Evolutionary conservation across 116 monocot species (phyloP), one percentile per base, ranked within the genome.

Genomic region (Dioscorea cayenensis): DNA sequence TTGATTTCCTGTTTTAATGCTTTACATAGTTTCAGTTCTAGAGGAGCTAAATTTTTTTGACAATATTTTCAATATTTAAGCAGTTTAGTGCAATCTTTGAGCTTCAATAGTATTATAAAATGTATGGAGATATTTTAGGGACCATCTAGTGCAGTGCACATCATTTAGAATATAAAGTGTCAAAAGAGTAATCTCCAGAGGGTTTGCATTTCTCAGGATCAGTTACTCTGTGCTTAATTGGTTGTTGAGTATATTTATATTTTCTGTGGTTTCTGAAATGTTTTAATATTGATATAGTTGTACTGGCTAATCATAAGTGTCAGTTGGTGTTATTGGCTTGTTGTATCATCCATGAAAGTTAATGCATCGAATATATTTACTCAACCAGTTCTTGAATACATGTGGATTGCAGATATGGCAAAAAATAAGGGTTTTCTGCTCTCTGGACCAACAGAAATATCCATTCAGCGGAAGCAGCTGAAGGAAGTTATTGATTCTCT

Each of bases 401-500:
- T 68, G 14, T 69, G 49, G 13, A 12, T 50, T 68, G 28, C 69
- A 99, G 99, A 86, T 85, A 85, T 99, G 91, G 85, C 81, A 70
- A 99, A 89, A 77, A 91, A 78, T 49, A 93, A 85, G 71, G 91
- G 94, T 35, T 86, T 94, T 84, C 60, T 90, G 23, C 76, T 88
- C 66, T 83, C 94, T 25, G 94, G 89, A 60, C 94, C 88, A 67
- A 67, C 89, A 49, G 94, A 99, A 77, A 91, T 99, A 66, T 81
- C 84, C 64, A 68, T 73, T 48, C 99, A 99, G 70, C 78, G 86
- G 66, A 99, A 85, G 70, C 91, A 99, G 52, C 66, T 99, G 66
- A 94, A 91, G 75, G 99, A 86, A 75, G 87, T 99, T 55, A 99
- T 99, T 62, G 55, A 94, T 66, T 99, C 99, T 67, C 75, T 91